Percentiles rank a stretch among this genome's conserved stretches.
These are phyloP conservation scores for Gautieria morchelliformis DNA, from an alignment of 768 basidiomycete species.

Conservation along the genomic window DNA sequence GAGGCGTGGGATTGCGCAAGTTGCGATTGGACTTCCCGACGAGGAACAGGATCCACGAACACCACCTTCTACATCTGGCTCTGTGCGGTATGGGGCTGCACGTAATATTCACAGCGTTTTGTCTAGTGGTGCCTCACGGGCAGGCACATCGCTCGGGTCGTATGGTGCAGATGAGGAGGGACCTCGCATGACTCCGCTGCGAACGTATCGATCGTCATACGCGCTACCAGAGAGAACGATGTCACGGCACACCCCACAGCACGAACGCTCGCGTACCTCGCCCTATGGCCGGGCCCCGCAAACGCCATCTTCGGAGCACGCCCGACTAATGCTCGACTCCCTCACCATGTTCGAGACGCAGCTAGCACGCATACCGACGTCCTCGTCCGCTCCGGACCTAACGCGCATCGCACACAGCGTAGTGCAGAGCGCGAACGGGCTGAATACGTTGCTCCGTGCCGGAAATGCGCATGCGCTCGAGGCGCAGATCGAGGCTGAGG, in stretches of 20 bases:
- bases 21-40: neutral
- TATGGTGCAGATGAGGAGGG: conserved; percentile 19
- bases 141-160: conserved; percentile 27
- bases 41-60: conserved; percentile 10
- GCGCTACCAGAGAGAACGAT: conserved; percentile 17
- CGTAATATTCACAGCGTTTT: conserved; percentile 8
- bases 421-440: conserved; percentile 53
- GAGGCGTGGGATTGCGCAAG: neutral
- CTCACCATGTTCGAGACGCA: conserved; percentile 62
- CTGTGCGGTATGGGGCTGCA: neutral
- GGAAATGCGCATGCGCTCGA: conserved; percentile 55
- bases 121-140: conserved; percentile 13
- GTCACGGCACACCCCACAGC: neutral
- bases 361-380: conserved; percentile 39
- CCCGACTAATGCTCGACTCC: conserved; percentile 60
- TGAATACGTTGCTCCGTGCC: conserved; percentile 51
- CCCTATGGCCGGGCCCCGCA: conserved; percentile 2
- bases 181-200: conserved; percentile 28
- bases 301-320: conserved; percentile 39
- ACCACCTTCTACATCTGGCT: conserved; percentile 10
- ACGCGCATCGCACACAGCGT: conserved; percentile 52
- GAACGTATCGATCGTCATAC: conserved; percentile 35
- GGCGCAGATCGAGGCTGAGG: conserved; percentile 67
- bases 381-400: conserved; percentile 39
- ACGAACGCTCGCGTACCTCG: neutral